These are phyloP conservation scores for Psidium friedrichsthalianum DNA, from an alignment of 345 rosid genomes.

Conservation along the genomic window DNA sequence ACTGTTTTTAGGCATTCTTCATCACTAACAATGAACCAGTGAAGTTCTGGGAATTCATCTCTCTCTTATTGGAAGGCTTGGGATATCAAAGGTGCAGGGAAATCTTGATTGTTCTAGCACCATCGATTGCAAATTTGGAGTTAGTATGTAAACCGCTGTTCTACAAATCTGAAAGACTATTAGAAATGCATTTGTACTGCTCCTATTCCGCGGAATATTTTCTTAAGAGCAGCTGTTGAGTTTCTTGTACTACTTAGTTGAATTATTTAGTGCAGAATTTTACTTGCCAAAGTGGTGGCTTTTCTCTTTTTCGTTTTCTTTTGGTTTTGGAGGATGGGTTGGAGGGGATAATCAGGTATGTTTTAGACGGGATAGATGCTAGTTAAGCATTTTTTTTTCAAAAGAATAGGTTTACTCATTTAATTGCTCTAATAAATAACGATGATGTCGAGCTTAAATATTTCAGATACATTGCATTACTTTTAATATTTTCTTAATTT, in stretches of 20 bases:
- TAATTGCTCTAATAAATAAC: background rate
- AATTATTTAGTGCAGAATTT: background rate
- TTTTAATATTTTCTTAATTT: background rate
- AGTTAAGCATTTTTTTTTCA: background rate
- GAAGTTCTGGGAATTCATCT: conserved; percentile 70
- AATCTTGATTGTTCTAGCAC: background rate
- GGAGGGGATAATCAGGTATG: background rate
- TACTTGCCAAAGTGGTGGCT: background rate
- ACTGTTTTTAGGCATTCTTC: conserved; percentile 69
- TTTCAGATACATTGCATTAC: background rate
- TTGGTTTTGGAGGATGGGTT: background rate
- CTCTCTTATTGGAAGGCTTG: conserved; percentile 56
- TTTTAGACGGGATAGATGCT: background rate
- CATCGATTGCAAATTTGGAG: background rate
- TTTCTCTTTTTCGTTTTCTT: background rate
- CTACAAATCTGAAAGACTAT: background rate
- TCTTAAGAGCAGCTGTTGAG: background rate
- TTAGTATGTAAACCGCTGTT: background rate
- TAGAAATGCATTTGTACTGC: background rate
- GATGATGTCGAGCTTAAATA: background rate
- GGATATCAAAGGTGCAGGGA: conserved; percentile 67
- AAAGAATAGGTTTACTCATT: background rate
- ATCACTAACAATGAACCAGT: conserved; percentile 76
- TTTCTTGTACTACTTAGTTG: background rate
- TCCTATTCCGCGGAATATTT: background rate